These are phyloP conservation scores for Murraya koenigii DNA, from an alignment of 345 rosid species.

Conservation along the genomic window DNA sequence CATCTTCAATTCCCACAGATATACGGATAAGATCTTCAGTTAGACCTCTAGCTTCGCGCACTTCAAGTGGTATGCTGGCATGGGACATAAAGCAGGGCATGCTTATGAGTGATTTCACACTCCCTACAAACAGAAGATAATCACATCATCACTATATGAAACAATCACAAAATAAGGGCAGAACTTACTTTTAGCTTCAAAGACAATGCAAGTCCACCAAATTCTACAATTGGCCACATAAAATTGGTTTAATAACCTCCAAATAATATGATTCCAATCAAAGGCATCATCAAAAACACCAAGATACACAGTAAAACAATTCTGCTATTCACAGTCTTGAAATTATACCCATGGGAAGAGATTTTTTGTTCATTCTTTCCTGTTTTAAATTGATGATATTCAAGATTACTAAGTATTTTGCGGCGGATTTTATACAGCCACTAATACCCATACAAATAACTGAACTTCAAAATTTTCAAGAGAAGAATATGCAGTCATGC, in stretches of 20 bases:
- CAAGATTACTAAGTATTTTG: neutral
- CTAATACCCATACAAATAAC: neutral
- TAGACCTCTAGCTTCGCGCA: conserved; percentile 88
- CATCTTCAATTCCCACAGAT: conserved; percentile 95
- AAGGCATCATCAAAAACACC: neutral
- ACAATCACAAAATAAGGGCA: neutral
- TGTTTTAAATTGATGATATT: neutral
- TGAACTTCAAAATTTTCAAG: neutral
- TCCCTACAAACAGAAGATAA: conserved; percentile 41
- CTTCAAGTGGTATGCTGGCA: conserved; percentile 80
- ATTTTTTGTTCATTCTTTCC: neutral
- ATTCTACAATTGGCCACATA: neutral
- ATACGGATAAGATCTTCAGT: conserved; percentile 87
- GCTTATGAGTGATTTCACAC: conserved; percentile 95
- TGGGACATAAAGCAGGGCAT: conserved; percentile 99
- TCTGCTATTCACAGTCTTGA: neutral
- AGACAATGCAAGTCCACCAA: neutral
- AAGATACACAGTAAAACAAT: neutral
- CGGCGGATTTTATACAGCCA: neutral
- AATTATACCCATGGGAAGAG: neutral
- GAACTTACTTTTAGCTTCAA: neutral
- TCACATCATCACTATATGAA: neutral
- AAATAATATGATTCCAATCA: neutral
- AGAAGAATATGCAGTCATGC: neutral
- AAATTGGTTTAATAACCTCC: neutral